Percentiles rank a stretch among this genome's conserved stretches.
Conservation (phyloP, 1,284 basidiomycete species). For the Fomes fomentarius region DNA sequence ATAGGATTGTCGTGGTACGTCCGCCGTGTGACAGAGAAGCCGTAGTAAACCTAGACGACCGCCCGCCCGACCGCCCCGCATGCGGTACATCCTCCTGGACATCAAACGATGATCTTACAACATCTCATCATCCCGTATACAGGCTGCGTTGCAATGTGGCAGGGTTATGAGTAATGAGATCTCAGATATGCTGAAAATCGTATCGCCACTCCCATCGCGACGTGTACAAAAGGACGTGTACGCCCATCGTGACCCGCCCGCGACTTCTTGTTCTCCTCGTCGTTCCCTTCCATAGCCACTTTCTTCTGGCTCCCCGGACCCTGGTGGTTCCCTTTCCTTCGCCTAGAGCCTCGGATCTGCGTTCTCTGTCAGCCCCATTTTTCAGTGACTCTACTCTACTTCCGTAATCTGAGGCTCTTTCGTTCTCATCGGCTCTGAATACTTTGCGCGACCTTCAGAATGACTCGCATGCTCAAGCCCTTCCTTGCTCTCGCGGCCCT, state of each 20-base stretch:
- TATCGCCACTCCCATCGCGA: too few relatives aligned
- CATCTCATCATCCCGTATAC: slow-evolving; percentile 1
- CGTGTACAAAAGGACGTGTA: neutral
- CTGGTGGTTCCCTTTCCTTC: slow-evolving; percentile 18
- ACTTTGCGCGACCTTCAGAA: neutral
- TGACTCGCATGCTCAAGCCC: slow-evolving; percentile 15
- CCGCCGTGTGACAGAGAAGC: neutral
- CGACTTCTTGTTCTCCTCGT: slow-evolving; percentile 1
- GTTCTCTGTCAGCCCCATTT: neutral
- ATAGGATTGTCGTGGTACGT: too few relatives aligned
- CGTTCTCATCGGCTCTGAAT: neutral
- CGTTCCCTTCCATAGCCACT: neutral
- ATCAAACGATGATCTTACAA: neutral
- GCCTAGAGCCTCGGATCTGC: too few relatives aligned
- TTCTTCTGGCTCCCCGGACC: slow-evolving; percentile 9
- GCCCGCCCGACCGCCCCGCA: neutral
- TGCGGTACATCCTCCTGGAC: too few relatives aligned
- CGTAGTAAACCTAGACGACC: neutral
- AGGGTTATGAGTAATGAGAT: too few relatives aligned
- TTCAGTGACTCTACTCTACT: too few relatives aligned
- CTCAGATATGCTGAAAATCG: too few relatives aligned
- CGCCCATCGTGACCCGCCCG: slow-evolving; percentile 1
- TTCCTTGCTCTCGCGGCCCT: slow-evolving; percentile 16
- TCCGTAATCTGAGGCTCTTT: neutral
- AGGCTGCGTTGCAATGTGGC: slow-evolving; percentile 3